Conservation (phyloP, 2,329 filamentous ascomycete species). For the Epichloe elymi region DNA sequence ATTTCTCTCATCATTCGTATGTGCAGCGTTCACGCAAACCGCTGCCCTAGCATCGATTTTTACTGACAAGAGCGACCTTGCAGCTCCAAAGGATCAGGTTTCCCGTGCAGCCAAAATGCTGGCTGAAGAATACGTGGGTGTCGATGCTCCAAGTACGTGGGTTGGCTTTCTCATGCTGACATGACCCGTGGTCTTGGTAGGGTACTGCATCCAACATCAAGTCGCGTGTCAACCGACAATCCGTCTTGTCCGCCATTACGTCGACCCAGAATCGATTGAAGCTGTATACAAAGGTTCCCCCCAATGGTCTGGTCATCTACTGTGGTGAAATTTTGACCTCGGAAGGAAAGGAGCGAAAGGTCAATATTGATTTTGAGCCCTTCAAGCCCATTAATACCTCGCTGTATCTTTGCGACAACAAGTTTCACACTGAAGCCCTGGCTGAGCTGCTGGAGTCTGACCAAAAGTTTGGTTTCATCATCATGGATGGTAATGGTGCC, state of each 20-base stretch:
- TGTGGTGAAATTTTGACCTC: conserved; percentile 99
- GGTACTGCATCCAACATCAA: conserved; percentile 99
- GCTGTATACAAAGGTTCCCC: conserved; percentile 96
- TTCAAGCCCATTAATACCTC: conserved; percentile 99
- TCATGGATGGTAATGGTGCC: conserved; percentile 99
- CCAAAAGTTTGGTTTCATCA: conserved; percentile 98
- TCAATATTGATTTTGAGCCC: conserved; percentile 99
- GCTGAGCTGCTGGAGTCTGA: conserved; percentile 96
- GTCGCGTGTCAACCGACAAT: conserved; percentile 96
- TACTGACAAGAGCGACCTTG: conserved; percentile 3
- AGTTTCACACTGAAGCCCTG: conserved; percentile 96
- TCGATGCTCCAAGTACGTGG: background rate
- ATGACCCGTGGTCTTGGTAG: conserved; percentile 28
- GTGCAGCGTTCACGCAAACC: conserved; percentile 21
- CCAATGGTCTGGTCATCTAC: conserved; percentile 95
- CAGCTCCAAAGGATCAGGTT: conserved; percentile 95
- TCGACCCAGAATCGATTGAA: conserved; percentile 98
- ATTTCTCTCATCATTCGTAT: conserved; percentile 97
- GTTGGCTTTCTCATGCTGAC: conserved; percentile 37
- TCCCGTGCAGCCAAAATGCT: conserved; percentile 97
- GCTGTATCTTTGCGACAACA: conserved; percentile 98
- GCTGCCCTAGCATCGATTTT: background rate
- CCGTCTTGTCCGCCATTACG: conserved; percentile 93
- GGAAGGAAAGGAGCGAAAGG: conserved; percentile 97
- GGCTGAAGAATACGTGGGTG: conserved; percentile 94